Percentiles rank a stretch among this genome's conserved stretches.
Conservation (phyloP, 371 early-diverging fungal species). For the Choanephora cucurbitarum region DNA sequence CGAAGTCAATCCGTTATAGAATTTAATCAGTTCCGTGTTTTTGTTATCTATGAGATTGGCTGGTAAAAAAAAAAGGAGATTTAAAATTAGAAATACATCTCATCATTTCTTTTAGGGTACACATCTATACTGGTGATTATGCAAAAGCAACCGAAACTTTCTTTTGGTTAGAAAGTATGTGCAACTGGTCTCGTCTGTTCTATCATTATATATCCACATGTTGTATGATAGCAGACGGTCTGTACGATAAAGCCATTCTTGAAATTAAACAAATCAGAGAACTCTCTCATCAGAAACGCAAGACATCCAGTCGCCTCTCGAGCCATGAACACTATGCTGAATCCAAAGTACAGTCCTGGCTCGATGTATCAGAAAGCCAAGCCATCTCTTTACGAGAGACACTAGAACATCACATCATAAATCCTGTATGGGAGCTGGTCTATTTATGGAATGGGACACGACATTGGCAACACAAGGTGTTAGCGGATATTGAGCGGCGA, state of each 20-base stretch:
- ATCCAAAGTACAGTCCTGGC: slow-evolving; percentile 25
- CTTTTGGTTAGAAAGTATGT: slow-evolving; percentile 34
- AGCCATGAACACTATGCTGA: slow-evolving; percentile 30
- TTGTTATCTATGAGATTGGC: slow-evolving; percentile 28
- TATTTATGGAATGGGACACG: slow-evolving; percentile 35
- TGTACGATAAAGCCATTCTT: slow-evolving; percentile 30
- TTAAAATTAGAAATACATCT: background rate
- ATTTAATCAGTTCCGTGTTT: slow-evolving; percentile 18
- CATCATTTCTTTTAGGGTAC: slow-evolving; percentile 19
- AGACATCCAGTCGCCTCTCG: slow-evolving; percentile 12
- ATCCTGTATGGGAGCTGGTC: slow-evolving; percentile 41
- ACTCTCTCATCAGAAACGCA: slow-evolving; percentile 19
- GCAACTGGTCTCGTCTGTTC: slow-evolving; percentile 33
- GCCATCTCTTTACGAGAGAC: slow-evolving; percentile 1
- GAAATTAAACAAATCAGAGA: slow-evolving; percentile 27
- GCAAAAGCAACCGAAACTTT: slow-evolving; percentile 33
- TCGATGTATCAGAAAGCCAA: background rate
- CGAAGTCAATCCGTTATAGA: slow-evolving; percentile 16
- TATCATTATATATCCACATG: slow-evolving; percentile 41
- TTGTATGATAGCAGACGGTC: slow-evolving; percentile 33
- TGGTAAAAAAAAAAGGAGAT: slow-evolving; percentile 23
- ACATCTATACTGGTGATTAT: slow-evolving; percentile 33
- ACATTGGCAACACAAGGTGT: slow-evolving; percentile 3
- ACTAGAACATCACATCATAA: slow-evolving; percentile 5
- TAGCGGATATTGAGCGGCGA: background rate